Evolutionary conservation across 306 rosid species (phyloP), one percentile per base, ranked within the genome.

Genomic region (Sesbania bispinosa): DNA sequence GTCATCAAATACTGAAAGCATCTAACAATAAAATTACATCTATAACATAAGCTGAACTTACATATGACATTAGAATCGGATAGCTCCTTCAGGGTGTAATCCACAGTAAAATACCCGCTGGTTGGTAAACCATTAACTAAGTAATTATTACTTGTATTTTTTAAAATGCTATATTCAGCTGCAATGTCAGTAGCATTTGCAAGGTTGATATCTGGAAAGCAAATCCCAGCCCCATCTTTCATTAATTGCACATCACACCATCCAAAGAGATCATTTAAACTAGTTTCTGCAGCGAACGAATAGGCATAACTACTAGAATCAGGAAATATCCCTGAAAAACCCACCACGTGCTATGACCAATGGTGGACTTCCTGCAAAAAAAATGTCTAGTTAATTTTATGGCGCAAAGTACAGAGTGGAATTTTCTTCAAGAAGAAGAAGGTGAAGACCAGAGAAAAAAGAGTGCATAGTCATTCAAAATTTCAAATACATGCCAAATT

Each of bases 211-310:
- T 87, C 78, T 1, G 90, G 87, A 50, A 77, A 1, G 78, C 97
- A 92, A 75, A 89, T 84, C 77, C 96, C 96, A 57, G 4, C 71
- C 16, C n/a, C 70, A 59, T 92, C 93, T 73, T 85, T 81, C 11
- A 93, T 89, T 68, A 92, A 76, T 72, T 92, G 92, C 55, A 89
- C 90, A 52, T 92, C 93, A 62, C 97, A 92, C 89, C 93, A 92
- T n/a, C 72, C 33, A 75, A 82, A 30, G 48, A 71, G 68, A 29
- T 79, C 41, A 5, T 66, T 48, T 8, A 79, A 29, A 33, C 97
- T 69, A 7, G 82, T 72, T 1, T 0, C 0, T 46, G n/a, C 0
- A n/a, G 96, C 85, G 2, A 81, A n/a, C 15, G 0, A 1, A 67
- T 74, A 90, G 2, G 97, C 96, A 36, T 0, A 0, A 0, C 0